Evolutionary conservation across 1,284 basidiomycete species (phyloP).

Genomic region (Trichosporon faecale): DNA sequence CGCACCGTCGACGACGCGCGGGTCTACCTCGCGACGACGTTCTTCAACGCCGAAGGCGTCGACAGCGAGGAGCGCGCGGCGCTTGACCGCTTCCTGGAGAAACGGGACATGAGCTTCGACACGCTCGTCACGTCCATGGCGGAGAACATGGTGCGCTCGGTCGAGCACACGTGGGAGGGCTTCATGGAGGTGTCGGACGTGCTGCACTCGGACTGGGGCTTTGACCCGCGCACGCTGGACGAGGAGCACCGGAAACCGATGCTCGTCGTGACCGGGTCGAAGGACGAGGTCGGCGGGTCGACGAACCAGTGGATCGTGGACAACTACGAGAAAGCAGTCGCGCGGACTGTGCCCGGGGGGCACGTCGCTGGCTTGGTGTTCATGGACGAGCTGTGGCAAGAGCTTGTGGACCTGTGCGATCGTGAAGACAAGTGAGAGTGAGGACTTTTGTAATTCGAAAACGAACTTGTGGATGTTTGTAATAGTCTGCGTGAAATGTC

Average conservation of each 20-base stretch:
- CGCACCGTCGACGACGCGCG: constrained; percentile 54
- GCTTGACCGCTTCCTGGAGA: constrained; percentile 43
- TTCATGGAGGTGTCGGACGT: constrained; percentile 55
- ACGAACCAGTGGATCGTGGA: constrained; percentile 57
- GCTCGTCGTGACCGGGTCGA: constrained; percentile 53
- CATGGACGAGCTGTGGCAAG: constrained; percentile 54
- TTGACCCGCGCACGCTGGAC: constrained; percentile 54
- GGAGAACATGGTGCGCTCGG: constrained; percentile 55
- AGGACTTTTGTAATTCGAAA: too few relatives aligned
- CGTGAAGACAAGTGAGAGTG: not conserved
- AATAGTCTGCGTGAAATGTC: not conserved
- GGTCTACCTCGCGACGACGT: constrained; percentile 47
- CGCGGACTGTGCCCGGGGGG: constrained; percentile 55
- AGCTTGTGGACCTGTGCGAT: constrained; percentile 13
- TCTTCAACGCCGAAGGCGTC: constrained; percentile 54
- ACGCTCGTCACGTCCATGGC: constrained; percentile 55
- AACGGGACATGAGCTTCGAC: constrained; percentile 51
- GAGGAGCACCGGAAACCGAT: constrained; percentile 56
- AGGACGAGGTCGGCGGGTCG: constrained; percentile 52
- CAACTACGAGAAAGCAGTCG: constrained; percentile 53
- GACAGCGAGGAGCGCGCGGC: constrained; percentile 53
- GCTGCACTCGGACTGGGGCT: constrained; percentile 60
- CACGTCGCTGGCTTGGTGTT: constrained; percentile 55
- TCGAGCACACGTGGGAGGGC: constrained; percentile 57
- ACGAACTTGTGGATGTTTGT: not conserved